These are phyloP conservation scores for Debaryomycetaceae sp. DNA, from an alignment of 1,139 yeast species.

Conservation along the genomic window DNA sequence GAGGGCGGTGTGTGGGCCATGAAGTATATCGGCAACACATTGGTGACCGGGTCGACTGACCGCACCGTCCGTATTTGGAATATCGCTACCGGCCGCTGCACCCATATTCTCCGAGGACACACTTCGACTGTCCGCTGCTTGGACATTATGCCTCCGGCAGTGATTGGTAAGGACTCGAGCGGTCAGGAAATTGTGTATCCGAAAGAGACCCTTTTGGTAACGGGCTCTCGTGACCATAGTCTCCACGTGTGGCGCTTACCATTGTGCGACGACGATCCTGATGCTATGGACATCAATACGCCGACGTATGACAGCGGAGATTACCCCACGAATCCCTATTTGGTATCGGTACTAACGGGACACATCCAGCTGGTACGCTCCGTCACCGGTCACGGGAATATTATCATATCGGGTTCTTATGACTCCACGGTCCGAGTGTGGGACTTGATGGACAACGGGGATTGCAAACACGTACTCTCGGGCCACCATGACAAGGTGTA, in stretches of 20 bases:
- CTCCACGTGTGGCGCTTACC: slow-evolving; percentile 86
- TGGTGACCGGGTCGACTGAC: slow-evolving; percentile 51
- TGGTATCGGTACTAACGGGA: slow-evolving; percentile 68
- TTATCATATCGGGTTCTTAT: slow-evolving; percentile 82
- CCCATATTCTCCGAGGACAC: slow-evolving; percentile 68
- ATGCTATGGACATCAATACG: slow-evolving; percentile 4
- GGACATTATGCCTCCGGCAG: slow-evolving; percentile 66
- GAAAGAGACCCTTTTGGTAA: slow-evolving; percentile 53
- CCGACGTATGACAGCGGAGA: slow-evolving; percentile 27
- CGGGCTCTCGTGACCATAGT: slow-evolving; percentile 89
- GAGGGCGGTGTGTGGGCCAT: slow-evolving; percentile 99
- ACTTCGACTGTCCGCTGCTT: slow-evolving; percentile 88
- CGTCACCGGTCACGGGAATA: slow-evolving; percentile 76
- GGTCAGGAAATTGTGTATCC: slow-evolving; percentile 61
- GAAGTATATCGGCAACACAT: slow-evolving; percentile 67
- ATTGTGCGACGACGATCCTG: slow-evolving; percentile 21
- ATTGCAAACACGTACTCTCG: slow-evolving; percentile 58
- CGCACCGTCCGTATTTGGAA: slow-evolving; percentile 55
- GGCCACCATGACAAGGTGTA: slow-evolving; percentile 88
- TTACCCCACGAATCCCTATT: slow-evolving; percentile 50
- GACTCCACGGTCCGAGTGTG: slow-evolving; percentile 88
- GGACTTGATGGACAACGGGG: slow-evolving; percentile 65
- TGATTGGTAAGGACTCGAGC: slow-evolving; percentile 45
- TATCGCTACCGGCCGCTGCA: slow-evolving; percentile 41
- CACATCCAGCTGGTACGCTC: slow-evolving; percentile 86